Evolutionary conservation across 2,329 filamentous ascomycete species (phyloP).

Genomic region (Drechslerella coelobrocha): DNA sequence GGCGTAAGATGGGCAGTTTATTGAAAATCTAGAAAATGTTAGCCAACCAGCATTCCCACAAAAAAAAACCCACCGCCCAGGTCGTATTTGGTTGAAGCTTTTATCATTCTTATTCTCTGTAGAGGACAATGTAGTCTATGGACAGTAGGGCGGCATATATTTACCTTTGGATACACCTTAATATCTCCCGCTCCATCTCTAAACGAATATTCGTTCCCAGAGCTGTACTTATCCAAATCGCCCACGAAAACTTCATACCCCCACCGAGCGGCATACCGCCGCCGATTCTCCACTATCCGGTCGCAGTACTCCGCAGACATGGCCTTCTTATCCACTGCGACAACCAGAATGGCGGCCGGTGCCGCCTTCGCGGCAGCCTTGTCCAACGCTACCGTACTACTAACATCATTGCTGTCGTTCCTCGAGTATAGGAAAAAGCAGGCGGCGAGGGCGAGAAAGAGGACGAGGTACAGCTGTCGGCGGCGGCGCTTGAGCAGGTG

Average conservation of each 20-base stretch:
- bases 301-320: constrained; percentile 73
- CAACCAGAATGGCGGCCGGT: constrained; percentile 76
- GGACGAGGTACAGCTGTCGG: constrained; percentile 51
- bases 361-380: constrained; percentile 58
- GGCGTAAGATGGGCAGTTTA: constrained; percentile 82
- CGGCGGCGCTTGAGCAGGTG: constrained; percentile 48
- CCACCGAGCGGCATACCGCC: constrained; percentile 83
- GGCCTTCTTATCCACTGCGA: constrained; percentile 74
- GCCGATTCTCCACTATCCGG: constrained; percentile 79
- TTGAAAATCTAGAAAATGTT: constrained; percentile 67
- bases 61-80: too few relatives aligned
- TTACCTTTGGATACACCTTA: constrained; percentile 17
- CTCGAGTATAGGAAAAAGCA: constrained; percentile 50
- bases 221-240: constrained; percentile 21
- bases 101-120: constrained; percentile 65
- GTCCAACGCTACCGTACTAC: constrained; percentile 54
- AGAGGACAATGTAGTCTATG: constrained; percentile 84
- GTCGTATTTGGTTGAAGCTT: too few relatives aligned
- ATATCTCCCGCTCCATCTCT: constrained; percentile 28
- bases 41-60: constrained; percentile 69
- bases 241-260: constrained; percentile 62
- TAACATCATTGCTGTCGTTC: constrained; percentile 49
- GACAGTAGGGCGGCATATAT: constrained; percentile 7
- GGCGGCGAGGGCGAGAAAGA: constrained; percentile 45
- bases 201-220: constrained; percentile 36